Conservation (phyloP, 2,329 filamentous ascomycete genomes). For the Grosmannia clavigera region DNA sequence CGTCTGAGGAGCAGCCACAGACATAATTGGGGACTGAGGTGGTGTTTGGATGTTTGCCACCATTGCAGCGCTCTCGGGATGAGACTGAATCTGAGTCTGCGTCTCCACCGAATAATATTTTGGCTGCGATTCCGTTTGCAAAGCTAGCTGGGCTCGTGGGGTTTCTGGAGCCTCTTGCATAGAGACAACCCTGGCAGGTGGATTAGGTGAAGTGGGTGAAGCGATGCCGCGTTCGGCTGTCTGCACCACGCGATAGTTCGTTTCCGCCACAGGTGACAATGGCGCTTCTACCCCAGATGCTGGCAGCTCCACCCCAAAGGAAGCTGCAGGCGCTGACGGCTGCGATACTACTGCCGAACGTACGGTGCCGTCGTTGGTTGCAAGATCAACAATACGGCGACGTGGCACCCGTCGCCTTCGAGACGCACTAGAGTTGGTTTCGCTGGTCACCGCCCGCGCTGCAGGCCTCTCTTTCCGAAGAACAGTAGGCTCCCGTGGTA, state of each 20-base stretch:
- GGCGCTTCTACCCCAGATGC: background rate
- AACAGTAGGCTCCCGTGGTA: conserved; percentile 35
- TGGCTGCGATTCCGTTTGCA: conserved; percentile 21
- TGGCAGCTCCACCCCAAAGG: background rate
- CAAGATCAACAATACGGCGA: conserved; percentile 52
- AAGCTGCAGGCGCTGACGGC: conserved; percentile 13
- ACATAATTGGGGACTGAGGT: background rate
- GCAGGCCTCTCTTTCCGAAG: conserved; percentile 47
- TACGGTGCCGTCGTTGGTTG: conserved; percentile 31
- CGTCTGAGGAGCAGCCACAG: background rate
- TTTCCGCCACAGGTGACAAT: conserved; percentile 10
- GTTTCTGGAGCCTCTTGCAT: conserved; percentile 15
- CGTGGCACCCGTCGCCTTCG: conserved; percentile 49
- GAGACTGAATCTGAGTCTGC: conserved; percentile 13
- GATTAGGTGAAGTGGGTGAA: conserved; percentile 17
- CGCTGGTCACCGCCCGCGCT: conserved; percentile 41
- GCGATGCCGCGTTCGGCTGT: conserved; percentile 20
- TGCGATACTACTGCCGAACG: background rate
- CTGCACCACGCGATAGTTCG: conserved; percentile 34
- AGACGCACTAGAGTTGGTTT: conserved; percentile 44
- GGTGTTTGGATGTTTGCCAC: background rate
- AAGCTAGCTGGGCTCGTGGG: conserved; percentile 26
- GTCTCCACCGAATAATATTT: conserved; percentile 20
- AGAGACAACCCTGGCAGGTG: conserved; percentile 15
- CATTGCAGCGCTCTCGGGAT: background rate